Percentiles rank a stretch among this genome's conserved stretches.
phyloP scores from a whole-genome alignment of 345 rosid genomes.

The Geranium rotundifolium region DNA sequence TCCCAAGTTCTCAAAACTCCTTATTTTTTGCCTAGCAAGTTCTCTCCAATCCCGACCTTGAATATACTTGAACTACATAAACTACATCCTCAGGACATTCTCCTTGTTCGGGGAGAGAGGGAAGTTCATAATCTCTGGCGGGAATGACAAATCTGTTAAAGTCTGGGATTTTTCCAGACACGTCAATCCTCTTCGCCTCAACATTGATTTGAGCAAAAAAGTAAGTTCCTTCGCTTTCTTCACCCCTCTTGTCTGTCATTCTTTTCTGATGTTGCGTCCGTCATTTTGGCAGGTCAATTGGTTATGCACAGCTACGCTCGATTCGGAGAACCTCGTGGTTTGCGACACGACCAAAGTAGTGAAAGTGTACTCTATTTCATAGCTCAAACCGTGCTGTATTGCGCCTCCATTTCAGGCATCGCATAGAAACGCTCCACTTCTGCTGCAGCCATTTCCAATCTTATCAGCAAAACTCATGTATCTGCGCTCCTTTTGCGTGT shows the following conservation, averaged over 20 bases:
- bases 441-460: no score
- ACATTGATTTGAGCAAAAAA: conserved; percentile 54
- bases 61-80: not conserved
- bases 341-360: conserved; percentile 89
- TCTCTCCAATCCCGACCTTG: not conserved
- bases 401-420: not conserved
- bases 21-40: no score
- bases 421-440: no score
- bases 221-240: conserved; percentile 17
- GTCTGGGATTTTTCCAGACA: conserved; percentile 54
- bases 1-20: no score
- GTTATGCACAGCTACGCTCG: conserved; percentile 75
- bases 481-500: no score
- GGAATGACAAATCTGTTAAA: conserved; percentile 75
- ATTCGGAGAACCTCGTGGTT: conserved; percentile 69
- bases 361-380: conserved; percentile 48
- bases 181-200: conserved; percentile 34
- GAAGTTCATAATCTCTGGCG: conserved; percentile 65
- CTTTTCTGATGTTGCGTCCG: not conserved
- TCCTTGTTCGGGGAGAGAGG: conserved; percentile 68
- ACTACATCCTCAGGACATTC: conserved; percentile 27
- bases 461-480: no score
- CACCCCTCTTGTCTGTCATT: not conserved
- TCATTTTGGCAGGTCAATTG: conserved; percentile 62
- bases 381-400: not conserved